These are phyloP conservation scores for Populus trichocarpa DNA, from an alignment of 441 rosid genomes.

Conservation along the genomic window DNA sequence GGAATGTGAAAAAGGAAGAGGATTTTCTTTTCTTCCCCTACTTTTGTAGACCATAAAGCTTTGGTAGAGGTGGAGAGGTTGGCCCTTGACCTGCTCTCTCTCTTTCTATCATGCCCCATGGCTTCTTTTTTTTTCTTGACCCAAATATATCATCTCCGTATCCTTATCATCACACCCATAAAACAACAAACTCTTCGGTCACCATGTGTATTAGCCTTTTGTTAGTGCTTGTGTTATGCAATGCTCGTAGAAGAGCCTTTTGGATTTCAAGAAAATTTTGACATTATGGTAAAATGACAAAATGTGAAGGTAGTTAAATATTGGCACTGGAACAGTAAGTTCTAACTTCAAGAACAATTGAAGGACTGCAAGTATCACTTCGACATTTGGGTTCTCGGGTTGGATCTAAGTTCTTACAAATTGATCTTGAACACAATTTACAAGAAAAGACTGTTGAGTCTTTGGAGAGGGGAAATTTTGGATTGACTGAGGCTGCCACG, in stretches of 20 bases:
- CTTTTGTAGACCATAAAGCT: constrained; percentile 38
- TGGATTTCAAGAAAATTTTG: too few relatives aligned
- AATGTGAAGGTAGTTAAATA: neutral
- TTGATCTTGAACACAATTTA: neutral
- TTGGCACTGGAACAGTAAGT: neutral
- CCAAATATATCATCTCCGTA: neutral
- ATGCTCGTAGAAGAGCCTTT: neutral
- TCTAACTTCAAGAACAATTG: neutral
- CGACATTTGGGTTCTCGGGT: neutral
- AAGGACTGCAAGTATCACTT: neutral
- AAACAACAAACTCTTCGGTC: neutral
- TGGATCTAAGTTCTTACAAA: neutral
- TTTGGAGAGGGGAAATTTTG: neutral
- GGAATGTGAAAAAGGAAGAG: constrained; percentile 8
- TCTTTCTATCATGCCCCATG: constrained; percentile 24
- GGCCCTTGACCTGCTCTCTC: constrained; percentile 22
- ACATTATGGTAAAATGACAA: too few relatives aligned
- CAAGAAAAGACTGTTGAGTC: neutral
- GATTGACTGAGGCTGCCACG: neutral
- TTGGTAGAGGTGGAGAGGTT: constrained; percentile 17
- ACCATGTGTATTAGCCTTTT: neutral
- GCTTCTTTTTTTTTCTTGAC: neutral
- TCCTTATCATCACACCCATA: neutral
- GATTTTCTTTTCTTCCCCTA: constrained; percentile 5
- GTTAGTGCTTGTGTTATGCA: neutral